Percentiles rank a stretch among this genome's conserved stretches.
Evolutionary conservation across 441 rosid species (phyloP).

Genomic region (Isatis lusitanica): DNA sequence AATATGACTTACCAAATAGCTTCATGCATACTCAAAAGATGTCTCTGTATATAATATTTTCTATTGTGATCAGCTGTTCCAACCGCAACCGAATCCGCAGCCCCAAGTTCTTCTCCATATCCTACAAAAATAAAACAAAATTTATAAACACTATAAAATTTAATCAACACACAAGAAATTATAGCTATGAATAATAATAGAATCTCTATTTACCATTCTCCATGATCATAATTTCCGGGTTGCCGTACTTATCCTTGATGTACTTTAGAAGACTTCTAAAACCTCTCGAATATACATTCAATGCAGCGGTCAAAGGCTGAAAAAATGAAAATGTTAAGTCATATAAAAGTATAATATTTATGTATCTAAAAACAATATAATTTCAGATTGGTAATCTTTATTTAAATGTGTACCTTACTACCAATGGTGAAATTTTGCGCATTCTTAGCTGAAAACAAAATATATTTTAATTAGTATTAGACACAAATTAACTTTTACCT

Average conservation of each 20-base stretch:
- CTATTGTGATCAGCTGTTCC: constrained; percentile 11
- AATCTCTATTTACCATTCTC: constrained; percentile 43
- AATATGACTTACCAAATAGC: constrained; percentile 25
- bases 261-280: constrained; percentile 37
- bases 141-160: too few species aligned
- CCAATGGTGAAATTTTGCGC: constrained; percentile 4
- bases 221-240: constrained; percentile 38
- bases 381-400: neutral
- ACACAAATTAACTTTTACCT: neutral
- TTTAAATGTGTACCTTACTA: constrained; percentile 17
- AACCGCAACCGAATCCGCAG: neutral
- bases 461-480: neutral
- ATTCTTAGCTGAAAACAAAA: constrained; percentile 31
- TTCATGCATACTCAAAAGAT: constrained; percentile 17
- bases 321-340: neutral
- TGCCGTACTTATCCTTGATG: constrained; percentile 33
- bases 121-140: neutral
- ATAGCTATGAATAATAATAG: neutral
- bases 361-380: neutral
- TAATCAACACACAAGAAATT: neutral
- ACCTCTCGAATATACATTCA: constrained; percentile 40
- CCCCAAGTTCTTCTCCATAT: constrained; percentile 24
- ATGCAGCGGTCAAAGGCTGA: constrained; percentile 38
- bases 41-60: constrained; percentile 21
- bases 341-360: too few species aligned